Conservation (phyloP, 2,329 filamentous ascomycete genomes). For the Biscogniauxia marginata region DNA sequence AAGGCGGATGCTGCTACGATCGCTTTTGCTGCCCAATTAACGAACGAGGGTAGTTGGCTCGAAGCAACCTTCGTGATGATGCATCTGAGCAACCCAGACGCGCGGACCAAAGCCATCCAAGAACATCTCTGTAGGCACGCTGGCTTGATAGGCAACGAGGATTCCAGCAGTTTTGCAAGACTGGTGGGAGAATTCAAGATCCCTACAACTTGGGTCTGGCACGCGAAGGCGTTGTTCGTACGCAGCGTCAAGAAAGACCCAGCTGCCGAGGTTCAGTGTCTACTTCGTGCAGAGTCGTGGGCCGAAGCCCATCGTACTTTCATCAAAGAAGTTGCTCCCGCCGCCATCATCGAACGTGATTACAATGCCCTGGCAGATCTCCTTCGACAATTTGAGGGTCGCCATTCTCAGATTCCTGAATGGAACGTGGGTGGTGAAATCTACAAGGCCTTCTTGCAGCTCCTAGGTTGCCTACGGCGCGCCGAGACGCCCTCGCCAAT, state of each 20-base stretch:
- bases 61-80: constrained; percentile 75
- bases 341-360: constrained; percentile 78
- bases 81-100: constrained; percentile 64
- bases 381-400: constrained; percentile 68
- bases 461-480: constrained; percentile 43
- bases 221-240: constrained; percentile 81
- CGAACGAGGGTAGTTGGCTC: constrained; percentile 63
- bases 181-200: constrained; percentile 67
- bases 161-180: constrained; percentile 54
- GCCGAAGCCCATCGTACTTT: constrained; percentile 84
- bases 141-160: constrained; percentile 59
- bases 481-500: constrained; percentile 40
- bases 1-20: constrained; percentile 66
- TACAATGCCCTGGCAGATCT: constrained; percentile 68
- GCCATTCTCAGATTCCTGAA: constrained; percentile 60
- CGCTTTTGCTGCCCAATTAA: constrained; percentile 64
- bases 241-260: constrained; percentile 70
- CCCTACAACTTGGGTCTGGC: constrained; percentile 78
- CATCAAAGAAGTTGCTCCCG: constrained; percentile 75
- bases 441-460: constrained; percentile 62
- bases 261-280: constrained; percentile 70
- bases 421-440: constrained; percentile 82
- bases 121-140: constrained; percentile 75
- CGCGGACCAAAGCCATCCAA: constrained; percentile 66
- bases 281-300: constrained; percentile 74